A percentile compares a stretch with the other conserved stretches of the same genome.
These are phyloP conservation scores for Alternaria angustiovoidea DNA, from an alignment of 2,329 filamentous ascomycete genomes.

Conservation along the genomic window DNA sequence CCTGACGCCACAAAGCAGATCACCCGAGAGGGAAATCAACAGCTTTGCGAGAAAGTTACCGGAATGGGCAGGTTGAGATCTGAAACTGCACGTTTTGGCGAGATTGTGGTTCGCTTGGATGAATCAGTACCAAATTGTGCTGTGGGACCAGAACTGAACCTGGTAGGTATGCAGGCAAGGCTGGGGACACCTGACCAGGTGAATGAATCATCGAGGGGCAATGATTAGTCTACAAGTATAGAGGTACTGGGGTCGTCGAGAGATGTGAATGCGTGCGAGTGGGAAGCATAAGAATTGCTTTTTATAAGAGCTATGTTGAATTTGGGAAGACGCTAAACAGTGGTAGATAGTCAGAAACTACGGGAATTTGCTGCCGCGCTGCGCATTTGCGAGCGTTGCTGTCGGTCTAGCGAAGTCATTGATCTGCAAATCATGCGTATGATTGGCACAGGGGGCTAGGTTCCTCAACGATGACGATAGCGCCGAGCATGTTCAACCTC, in stretches of 20 bases:
- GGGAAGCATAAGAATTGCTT: neutral
- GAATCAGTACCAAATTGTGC: neutral
- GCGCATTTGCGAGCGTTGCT: neutral
- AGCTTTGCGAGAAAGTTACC: neutral
- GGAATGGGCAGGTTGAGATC: neutral
- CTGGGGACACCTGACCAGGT: neutral
- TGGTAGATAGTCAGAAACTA: neutral
- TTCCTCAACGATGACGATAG: conserved; percentile 16
- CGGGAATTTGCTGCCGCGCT: neutral
- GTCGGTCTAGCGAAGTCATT: conserved; percentile 1
- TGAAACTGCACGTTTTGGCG: neutral
- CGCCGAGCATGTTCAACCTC: too few relatives aligned
- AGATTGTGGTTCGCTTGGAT: neutral
- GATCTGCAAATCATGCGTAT: conserved; percentile 10
- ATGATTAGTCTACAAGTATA: neutral
- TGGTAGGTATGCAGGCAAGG: neutral
- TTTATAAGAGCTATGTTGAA: neutral
- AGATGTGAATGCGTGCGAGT: neutral
- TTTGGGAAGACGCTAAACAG: neutral
- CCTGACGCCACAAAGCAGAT: neutral
- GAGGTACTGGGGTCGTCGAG: neutral
- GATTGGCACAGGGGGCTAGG: conserved; percentile 36
- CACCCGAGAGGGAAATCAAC: neutral
- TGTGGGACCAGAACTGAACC: neutral
- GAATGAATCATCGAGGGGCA: neutral